Evolutionary conservation across 2,329 filamentous ascomycete species (phyloP), one percentile per base, ranked within the genome.

Genomic region (Pezicula neosporulosa): DNA sequence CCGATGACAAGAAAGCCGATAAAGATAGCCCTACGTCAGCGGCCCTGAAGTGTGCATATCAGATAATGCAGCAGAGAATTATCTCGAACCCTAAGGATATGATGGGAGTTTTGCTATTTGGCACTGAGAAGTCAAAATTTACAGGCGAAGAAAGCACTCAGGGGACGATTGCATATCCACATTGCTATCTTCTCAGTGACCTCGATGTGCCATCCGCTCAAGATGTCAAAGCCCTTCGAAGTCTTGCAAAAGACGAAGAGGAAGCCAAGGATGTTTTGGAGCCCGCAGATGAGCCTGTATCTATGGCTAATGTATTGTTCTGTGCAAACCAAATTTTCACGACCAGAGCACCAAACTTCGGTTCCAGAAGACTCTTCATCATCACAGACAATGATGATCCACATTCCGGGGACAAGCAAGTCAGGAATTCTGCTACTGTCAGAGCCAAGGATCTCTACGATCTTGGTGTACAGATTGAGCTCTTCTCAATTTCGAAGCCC

Each of bases 311-410:
- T 62, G 80, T 99, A 2, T 77, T 99, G 1, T 97, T 97, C 66
- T 96, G 92, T 61, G 93, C 91, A 36, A 97, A 97, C 59, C 91
- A 97, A 65, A 89, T 97, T 47, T 97, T 99, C 66, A 96, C 92
- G 1, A 96, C 90, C 3, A 96, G 89, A 67, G 92, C 94, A 0
- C 85, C 94, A 16, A 97, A 97, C 64, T 97, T 97, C 68, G 87
- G 90, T 4, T 97, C 93, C 6, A 80, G 93, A 54, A 83, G 94
- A 33, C 73, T 99, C n/a, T 99, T 99, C 70, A 83, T 99, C 56
- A 90, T 99, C 50, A 97, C 94, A 0, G 91, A 97, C 68, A 90
- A 96, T 57, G 94, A 97, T 66, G 80, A 91, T 57, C 94, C 94
- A 4, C 89, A 95, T 66, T 73, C 75, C 0, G 76, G 80, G 16